Percentiles rank a stretch among this genome's conserved stretches.
These are phyloP conservation scores for Strobilomyces dryophilus DNA, from an alignment of 768 basidiomycete genomes.

Conservation along the genomic window DNA sequence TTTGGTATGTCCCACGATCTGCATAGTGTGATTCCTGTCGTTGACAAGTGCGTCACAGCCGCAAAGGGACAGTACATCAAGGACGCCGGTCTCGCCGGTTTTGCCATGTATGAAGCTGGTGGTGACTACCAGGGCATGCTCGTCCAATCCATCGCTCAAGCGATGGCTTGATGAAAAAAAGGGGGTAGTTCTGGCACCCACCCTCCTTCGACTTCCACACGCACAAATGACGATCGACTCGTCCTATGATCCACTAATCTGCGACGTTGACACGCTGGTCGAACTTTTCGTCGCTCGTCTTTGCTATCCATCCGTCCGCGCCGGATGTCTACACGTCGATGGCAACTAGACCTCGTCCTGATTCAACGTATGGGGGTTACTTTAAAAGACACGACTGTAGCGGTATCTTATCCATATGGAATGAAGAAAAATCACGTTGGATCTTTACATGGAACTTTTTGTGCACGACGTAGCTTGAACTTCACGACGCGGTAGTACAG, in stretches of 20 bases:
- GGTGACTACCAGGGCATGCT: slow-evolving; percentile 39
- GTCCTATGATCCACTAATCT: slow-evolving; percentile 3
- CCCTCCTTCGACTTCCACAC: slow-evolving; percentile 8
- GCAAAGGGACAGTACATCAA: slow-evolving; percentile 42
- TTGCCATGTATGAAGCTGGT: slow-evolving; percentile 43
- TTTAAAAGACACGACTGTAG: too few species aligned
- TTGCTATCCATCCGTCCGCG: slow-evolving; percentile 13
- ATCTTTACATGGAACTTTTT: too few species aligned
- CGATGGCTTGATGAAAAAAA: slow-evolving; percentile 18
- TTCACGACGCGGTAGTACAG: too few species aligned
- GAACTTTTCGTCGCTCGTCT: slow-evolving; percentile 3
- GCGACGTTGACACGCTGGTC: not conserved
- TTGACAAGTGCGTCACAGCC: slow-evolving; percentile 22
- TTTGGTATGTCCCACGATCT: slow-evolving; percentile 38
- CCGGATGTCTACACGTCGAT: slow-evolving; percentile 5
- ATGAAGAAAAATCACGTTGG: too few species aligned
- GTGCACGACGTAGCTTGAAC: too few species aligned
- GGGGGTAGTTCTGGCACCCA: slow-evolving; percentile 1
- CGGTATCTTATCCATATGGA: not conserved
- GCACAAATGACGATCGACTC: slow-evolving; percentile 20
- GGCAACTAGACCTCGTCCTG: not conserved
- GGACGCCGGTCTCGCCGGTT: slow-evolving; percentile 34
- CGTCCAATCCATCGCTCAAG: slow-evolving; percentile 30
- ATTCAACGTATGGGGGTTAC: not conserved
- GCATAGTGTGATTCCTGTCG: too few species aligned